phyloP scores from a whole-genome alignment of 129 eudicot species.

The Heracleum sosnowskyi region DNA sequence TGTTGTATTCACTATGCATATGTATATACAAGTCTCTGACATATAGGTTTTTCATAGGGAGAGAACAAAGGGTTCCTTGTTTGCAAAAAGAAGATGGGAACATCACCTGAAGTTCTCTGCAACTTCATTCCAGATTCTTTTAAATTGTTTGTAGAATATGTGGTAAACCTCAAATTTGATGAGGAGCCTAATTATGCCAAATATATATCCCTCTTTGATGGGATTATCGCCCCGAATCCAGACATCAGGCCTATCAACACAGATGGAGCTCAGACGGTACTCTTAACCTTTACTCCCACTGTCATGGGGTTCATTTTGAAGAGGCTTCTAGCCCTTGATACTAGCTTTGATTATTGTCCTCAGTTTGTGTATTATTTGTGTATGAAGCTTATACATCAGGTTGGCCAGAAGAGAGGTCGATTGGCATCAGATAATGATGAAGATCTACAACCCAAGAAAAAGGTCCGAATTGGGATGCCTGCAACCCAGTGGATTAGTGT shows the following conservation, averaged over 20 bases:
- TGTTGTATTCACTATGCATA: background rate
- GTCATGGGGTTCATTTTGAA: background rate
- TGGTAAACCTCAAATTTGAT: slow-evolving; percentile 43
- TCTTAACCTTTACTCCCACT: background rate
- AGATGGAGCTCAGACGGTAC: slow-evolving; percentile 53
- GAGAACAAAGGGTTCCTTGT: slow-evolving; percentile 53
- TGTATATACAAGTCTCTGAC: slow-evolving; percentile 5
- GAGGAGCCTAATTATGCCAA: slow-evolving; percentile 54
- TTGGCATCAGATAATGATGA: slow-evolving; percentile 39
- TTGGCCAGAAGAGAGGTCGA: slow-evolving; percentile 48
- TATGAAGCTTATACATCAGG: slow-evolving; percentile 27
- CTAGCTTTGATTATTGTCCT: background rate
- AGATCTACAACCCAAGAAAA: slow-evolving; percentile 36
- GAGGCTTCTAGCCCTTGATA: background rate
- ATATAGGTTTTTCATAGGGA: slow-evolving; percentile 24
- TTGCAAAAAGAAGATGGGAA: slow-evolving; percentile 55
- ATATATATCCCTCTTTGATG: slow-evolving; percentile 37
- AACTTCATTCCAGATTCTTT: slow-evolving; percentile 37
- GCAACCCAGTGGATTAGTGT: slow-evolving; percentile 20
- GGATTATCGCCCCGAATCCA: slow-evolving; percentile 34
- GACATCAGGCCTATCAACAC: slow-evolving; percentile 44
- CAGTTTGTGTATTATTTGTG: slow-evolving; percentile 3
- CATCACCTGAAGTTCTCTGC: slow-evolving; percentile 49
- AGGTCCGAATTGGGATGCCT: slow-evolving; percentile 21
- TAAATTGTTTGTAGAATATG: slow-evolving; percentile 36